Base-by-base conservation (phyloP, 495 filamentous ascomycete genomes). In the Podospora pseudopauciseta region DNA sequence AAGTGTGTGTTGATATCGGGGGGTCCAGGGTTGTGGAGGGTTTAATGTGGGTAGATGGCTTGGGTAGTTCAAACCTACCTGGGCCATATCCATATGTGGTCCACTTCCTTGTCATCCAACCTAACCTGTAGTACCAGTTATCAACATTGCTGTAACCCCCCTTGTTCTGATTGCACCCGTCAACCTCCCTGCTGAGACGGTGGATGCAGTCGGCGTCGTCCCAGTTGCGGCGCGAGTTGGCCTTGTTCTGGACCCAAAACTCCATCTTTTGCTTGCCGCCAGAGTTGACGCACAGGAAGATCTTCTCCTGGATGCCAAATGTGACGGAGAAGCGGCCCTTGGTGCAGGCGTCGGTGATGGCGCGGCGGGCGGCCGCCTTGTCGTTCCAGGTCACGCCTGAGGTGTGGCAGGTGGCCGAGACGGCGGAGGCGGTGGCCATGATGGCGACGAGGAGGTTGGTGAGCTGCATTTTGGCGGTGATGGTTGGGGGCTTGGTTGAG, bases 401-500 rank as follows among this genome's bases (percentile, higher is more conserved):
- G 9, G 9, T 58, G 56, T 58, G 56, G 56, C 78, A 73, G 74
- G 77, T 78, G 49, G 74, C 65, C 30, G 66, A 59, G 15, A 32
- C 30, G 70, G 63, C 57, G 49, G 15, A 67, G 64, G 32, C 16
- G 64, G 32, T 11, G 53, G 30, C 20, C 32, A 18, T 34, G 34
- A 68, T 23, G 3, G 77, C 77, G 18, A 78, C 77, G 13, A 78
- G 78, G 9, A 80, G 74, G 63, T 49, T 65, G 20, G 79, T 74
- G 49, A 81, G 56, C 56, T 58, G 56, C 56, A 58, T 58, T 16
- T 58, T 58, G 56, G 39, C 18, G 56, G 56, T 58, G 19, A n/a
- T 20, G 75, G 49, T 72, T 72, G 58, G 77, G 73, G 71, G 80
- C 79, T 39, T 72, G 63, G 64, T 76, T 80, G 34, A 9, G 6